Evolutionary conservation across 805 yeast species (phyloP).

Genomic region (Barnettozyma pratensis): DNA sequence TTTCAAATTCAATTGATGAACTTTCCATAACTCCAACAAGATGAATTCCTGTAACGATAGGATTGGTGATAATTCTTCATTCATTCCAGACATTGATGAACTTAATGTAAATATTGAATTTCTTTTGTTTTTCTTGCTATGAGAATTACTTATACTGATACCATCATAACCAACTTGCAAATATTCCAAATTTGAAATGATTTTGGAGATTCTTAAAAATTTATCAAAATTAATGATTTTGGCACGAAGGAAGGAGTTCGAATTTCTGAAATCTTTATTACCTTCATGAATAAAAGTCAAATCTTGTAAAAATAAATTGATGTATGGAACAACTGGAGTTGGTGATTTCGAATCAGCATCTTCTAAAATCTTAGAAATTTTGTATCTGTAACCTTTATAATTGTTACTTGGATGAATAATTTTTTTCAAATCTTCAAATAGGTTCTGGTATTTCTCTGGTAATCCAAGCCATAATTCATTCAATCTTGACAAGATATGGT

Average conservation of each 20-base stretch:
- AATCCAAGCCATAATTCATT: conserved; percentile 53
- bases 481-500: conserved; percentile 62
- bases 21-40: conserved; percentile 65
- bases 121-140: conserved; percentile 21
- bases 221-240: conserved; percentile 68
- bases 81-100: conserved; percentile 12
- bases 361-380: conserved; percentile 50
- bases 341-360: conserved; percentile 31
- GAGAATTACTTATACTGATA: background rate
- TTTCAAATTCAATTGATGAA: conserved; percentile 50
- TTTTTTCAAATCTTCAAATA: conserved; percentile 58
- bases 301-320: conserved; percentile 71
- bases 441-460: conserved; percentile 52
- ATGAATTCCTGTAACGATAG: conserved; percentile 44
- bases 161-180: conserved; percentile 56
- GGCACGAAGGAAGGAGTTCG: conserved; percentile 42
- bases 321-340: conserved; percentile 70
- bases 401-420: conserved; percentile 75
- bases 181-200: conserved; percentile 61
- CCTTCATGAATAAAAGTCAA: conserved; percentile 79
- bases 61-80: conserved; percentile 29
- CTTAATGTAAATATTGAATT: conserved; percentile 22
- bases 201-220: conserved; percentile 59
- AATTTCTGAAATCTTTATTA: conserved; percentile 62
- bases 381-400: conserved; percentile 61